These are phyloP conservation scores for Aspergillus fumigatiaffinis DNA, from an alignment of 2,329 filamentous ascomycete species.

Conservation along the genomic window DNA sequence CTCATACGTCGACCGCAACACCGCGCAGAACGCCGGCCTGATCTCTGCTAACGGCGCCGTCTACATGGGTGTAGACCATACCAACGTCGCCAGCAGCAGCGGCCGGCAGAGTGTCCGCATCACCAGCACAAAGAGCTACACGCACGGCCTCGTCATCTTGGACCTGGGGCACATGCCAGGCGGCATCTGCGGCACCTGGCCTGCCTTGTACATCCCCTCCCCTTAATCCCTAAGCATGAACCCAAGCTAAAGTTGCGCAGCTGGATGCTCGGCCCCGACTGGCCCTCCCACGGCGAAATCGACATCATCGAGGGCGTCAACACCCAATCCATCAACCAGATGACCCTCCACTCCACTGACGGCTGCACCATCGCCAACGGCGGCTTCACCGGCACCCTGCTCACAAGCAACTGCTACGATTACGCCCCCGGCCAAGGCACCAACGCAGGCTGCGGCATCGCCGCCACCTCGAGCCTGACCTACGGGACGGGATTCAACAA, in stretches of 20 bases:
- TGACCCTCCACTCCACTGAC: slow-evolving; percentile 64
- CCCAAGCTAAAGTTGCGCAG: slow-evolving; percentile 17
- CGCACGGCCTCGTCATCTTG: slow-evolving; percentile 64
- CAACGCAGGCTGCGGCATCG: slow-evolving; percentile 58
- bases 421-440: slow-evolving; percentile 39
- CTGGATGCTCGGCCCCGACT: slow-evolving; percentile 61
- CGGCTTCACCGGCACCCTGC: slow-evolving; percentile 45
- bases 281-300: slow-evolving; percentile 70
- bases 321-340: slow-evolving; percentile 52
- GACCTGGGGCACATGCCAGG: slow-evolving; percentile 72
- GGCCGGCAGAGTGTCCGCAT: slow-evolving; percentile 71
- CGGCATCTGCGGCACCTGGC: slow-evolving; percentile 68
- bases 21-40: slow-evolving; percentile 56
- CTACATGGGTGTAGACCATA: slow-evolving; percentile 67
- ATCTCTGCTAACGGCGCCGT: slow-evolving; percentile 55
- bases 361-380: slow-evolving; percentile 56
- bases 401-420: slow-evolving; percentile 57
- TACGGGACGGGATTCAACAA: slow-evolving; percentile 70
- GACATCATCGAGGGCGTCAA: slow-evolving; percentile 80
- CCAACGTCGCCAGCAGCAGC: slow-evolving; percentile 49
- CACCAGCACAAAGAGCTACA: slow-evolving; percentile 61
- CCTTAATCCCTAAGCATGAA: too few species aligned
- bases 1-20: slow-evolving; percentile 58
- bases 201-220: slow-evolving; percentile 52
- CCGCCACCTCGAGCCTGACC: slow-evolving; percentile 46